These are phyloP conservation scores for Iberis amara DNA, from an alignment of 441 rosid genomes.

Conservation along the genomic window DNA sequence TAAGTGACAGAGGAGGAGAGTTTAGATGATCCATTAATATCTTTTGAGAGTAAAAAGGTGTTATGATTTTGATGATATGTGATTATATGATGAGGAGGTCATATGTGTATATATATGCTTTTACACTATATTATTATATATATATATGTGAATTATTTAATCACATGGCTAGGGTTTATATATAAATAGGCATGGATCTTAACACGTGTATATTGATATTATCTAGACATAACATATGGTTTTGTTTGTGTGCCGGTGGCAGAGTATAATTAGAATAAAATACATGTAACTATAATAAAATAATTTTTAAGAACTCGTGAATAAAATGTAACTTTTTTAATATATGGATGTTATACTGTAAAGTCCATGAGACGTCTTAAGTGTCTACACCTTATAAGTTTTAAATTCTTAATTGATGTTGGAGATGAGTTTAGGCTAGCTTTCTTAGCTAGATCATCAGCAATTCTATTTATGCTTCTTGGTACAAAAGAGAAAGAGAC, in stretches of 20 bases:
- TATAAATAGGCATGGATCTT: slow-evolving; percentile 19
- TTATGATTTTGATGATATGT: slow-evolving; percentile 12
- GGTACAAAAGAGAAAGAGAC: no score
- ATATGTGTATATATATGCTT: background rate
- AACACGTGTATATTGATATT: slow-evolving; percentile 15
- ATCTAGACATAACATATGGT: slow-evolving; percentile 9
- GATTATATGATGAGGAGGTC: slow-evolving; percentile 7
- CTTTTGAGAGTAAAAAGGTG: background rate
- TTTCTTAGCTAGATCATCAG: no score
- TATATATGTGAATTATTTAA: background rate
- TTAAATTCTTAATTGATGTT: background rate
- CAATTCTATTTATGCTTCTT: no score
- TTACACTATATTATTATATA: background rate
- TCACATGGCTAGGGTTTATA: slow-evolving; percentile 5
- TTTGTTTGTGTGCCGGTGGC: slow-evolving; percentile 14
- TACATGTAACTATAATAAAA: no score
- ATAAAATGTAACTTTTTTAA: background rate
- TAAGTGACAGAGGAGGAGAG: slow-evolving; percentile 13
- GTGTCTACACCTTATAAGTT: slow-evolving; percentile 15
- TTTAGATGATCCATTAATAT: slow-evolving; percentile 22
- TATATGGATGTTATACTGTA: no score
- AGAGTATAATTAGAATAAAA: slow-evolving; percentile 7
- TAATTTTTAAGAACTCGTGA: slow-evolving; percentile 19
- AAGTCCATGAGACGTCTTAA: slow-evolving; percentile 12
- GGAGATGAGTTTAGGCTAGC: no score